Percentiles rank a stretch among this genome's conserved stretches.
These are phyloP conservation scores for Chloris gayana DNA, from an alignment of 176 grass and related monocot genomes.

Conservation along the genomic window DNA sequence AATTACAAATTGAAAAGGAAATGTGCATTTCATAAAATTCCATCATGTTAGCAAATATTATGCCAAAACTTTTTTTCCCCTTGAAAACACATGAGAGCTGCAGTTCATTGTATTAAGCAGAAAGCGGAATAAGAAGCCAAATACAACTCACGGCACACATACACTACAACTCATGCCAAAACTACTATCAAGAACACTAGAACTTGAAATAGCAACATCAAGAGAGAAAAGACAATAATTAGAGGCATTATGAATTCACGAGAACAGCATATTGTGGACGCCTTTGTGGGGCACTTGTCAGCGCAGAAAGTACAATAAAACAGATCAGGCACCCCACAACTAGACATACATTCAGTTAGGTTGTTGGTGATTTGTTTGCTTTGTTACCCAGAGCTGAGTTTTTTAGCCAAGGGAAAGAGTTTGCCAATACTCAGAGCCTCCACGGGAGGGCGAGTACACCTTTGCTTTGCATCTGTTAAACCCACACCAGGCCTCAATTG, in stretches of 20 bases:
- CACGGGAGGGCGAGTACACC: not conserved
- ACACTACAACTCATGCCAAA: not conserved
- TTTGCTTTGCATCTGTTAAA: not conserved
- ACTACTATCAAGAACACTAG: not conserved
- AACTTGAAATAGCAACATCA: not conserved
- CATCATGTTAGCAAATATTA: not conserved
- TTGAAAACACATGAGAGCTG: no score
- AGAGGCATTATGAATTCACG: not conserved
- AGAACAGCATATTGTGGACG: not conserved
- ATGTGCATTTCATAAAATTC: constrained; percentile 13
- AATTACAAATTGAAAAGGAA: constrained; percentile 20
- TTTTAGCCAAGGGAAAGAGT: not conserved
- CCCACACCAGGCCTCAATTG: not conserved
- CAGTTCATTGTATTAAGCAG: no score
- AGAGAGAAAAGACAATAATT: constrained; percentile 16
- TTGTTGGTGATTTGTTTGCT: not conserved
- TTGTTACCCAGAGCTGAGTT: not conserved
- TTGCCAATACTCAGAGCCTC: not conserved
- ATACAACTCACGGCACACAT: no score
- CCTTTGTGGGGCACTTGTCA: not conserved
- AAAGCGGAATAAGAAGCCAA: no score
- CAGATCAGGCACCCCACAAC: not conserved
- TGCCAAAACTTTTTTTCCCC: not conserved
- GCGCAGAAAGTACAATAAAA: not conserved
- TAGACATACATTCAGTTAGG: not conserved